phyloP scores from a whole-genome alignment of 2,329 filamentous ascomycete genomes.

The Macrophomina pseudophaseolina region DNA sequence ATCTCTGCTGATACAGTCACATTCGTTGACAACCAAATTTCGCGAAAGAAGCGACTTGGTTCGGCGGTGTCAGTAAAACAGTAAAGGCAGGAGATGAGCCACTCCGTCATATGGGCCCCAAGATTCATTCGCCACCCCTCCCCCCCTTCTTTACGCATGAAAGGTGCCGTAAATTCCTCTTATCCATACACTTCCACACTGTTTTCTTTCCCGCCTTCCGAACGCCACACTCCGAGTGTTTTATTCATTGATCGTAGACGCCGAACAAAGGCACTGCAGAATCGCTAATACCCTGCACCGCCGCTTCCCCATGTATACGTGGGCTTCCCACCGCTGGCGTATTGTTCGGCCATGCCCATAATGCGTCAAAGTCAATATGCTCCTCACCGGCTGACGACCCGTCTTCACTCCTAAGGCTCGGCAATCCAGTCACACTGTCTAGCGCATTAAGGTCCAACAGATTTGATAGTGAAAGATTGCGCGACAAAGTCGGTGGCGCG shows the following conservation, averaged over 20 bases:
- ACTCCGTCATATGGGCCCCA: too few relatives aligned
- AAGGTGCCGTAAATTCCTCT: too few relatives aligned
- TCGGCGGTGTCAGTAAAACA: too few relatives aligned
- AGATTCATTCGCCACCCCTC: too few relatives aligned
- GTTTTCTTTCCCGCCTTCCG: background rate
- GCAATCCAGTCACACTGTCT: constrained; percentile 31
- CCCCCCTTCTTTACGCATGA: too few relatives aligned
- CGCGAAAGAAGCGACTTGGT: too few relatives aligned
- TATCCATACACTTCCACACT: background rate
- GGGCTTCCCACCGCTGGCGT: constrained; percentile 41
- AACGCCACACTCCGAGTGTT: background rate
- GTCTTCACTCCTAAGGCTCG: constrained; percentile 40
- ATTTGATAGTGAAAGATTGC: constrained; percentile 37
- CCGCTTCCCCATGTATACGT: constrained; percentile 27
- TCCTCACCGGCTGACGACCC: constrained; percentile 40
- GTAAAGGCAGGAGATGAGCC: too few relatives aligned
- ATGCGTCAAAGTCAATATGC: constrained; percentile 48
- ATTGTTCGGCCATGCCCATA: constrained; percentile 48
- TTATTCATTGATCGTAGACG: constrained; percentile 26
- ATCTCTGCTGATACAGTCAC: too few relatives aligned
- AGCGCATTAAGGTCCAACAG: constrained; percentile 46
- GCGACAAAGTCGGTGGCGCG: constrained; percentile 1
- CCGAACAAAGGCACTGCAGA: constrained; percentile 43
- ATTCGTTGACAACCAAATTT: too few relatives aligned
- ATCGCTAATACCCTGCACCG: constrained; percentile 37